Percentiles rank a stretch among this genome's conserved stretches.
Conservation (phyloP, 192 early-diverging fungal species). For the Linnemannia schmuckeri region DNA sequence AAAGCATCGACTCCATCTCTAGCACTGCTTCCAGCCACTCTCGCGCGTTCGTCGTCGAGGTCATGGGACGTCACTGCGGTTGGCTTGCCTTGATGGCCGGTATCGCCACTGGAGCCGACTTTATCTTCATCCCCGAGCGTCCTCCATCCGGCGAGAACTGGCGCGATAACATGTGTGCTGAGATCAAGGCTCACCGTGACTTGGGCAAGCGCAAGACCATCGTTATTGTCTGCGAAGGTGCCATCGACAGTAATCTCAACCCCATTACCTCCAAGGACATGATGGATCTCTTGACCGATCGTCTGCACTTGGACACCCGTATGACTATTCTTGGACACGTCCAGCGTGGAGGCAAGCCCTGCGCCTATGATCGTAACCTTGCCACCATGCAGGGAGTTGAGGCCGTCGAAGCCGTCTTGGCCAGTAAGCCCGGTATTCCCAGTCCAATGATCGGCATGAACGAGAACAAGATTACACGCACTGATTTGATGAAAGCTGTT, state of each 20-base stretch:
- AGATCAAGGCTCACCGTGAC: constrained; percentile 73
- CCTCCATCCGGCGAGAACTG: constrained; percentile 91
- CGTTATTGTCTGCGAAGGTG: constrained; percentile 96
- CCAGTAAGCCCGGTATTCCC: constrained; percentile 85
- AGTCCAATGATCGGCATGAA: constrained; percentile 94
- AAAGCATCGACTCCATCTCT: constrained; percentile 91
- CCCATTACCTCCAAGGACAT: constrained; percentile 91
- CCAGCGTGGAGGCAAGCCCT: constrained; percentile 93
- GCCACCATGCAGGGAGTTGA: constrained; percentile 95
- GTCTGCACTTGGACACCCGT: constrained; percentile 90
- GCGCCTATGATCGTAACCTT: constrained; percentile 91
- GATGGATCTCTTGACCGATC: constrained; percentile 82
- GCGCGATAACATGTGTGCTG: constrained; percentile 90
- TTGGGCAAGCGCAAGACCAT: constrained; percentile 94
- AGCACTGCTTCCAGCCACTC: constrained; percentile 95
- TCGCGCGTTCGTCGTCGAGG: constrained; percentile 97
- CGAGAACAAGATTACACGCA: constrained; percentile 88
- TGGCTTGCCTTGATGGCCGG: constrained; percentile 93
- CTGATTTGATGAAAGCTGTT: constrained; percentile 94
- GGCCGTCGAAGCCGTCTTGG: constrained; percentile 93
- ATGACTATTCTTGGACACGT: constrained; percentile 96
- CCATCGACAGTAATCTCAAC: constrained; percentile 88
- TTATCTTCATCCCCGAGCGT: constrained; percentile 95
- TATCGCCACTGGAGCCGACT: constrained; percentile 92
- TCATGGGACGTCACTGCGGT: constrained; percentile 98